Conservation (phyloP, 2,329 filamentous ascomycete species). For the Fusarium irregulare region DNA sequence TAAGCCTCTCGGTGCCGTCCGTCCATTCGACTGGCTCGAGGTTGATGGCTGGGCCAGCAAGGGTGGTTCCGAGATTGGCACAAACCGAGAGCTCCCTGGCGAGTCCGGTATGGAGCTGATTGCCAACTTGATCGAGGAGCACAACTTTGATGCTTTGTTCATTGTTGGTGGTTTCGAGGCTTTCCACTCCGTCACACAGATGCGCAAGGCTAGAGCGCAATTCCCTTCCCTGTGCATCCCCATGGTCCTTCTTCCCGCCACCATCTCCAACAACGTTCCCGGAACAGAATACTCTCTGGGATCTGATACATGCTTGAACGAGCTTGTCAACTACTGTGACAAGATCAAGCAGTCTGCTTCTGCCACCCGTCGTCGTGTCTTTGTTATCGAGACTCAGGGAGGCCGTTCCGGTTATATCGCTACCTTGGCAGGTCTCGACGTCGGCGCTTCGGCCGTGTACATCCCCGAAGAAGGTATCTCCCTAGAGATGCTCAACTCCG, state of each 20-base stretch:
- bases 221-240: slow-evolving; percentile 93
- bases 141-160: slow-evolving; percentile 91
- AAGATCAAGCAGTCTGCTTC: slow-evolving; percentile 98
- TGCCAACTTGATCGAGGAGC: slow-evolving; percentile 84
- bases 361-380: slow-evolving; percentile 90
- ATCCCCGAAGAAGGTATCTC: slow-evolving; percentile 96
- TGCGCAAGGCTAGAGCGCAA: slow-evolving; percentile 81
- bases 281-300: slow-evolving; percentile 97
- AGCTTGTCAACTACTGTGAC: slow-evolving; percentile 94
- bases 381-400: slow-evolving; percentile 98
- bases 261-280: slow-evolving; percentile 98
- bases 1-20: slow-evolving; percentile 82
- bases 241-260: slow-evolving; percentile 91
- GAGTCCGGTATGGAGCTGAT: slow-evolving; percentile 86
- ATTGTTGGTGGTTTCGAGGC: slow-evolving; percentile 96
- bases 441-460: slow-evolving; percentile 93
- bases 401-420: slow-evolving; percentile 94
- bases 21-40: slow-evolving; percentile 90
- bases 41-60: slow-evolving; percentile 96
- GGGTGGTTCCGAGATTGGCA: slow-evolving; percentile 97
- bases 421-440: slow-evolving; percentile 88
- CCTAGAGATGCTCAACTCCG: slow-evolving; percentile 89
- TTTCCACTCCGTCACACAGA: slow-evolving; percentile 89
- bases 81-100: slow-evolving; percentile 90
- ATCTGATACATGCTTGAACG: slow-evolving; percentile 96